Conservation (phyloP, 2,329 filamentous ascomycete species). For the Sporothrix luriei region DNA sequence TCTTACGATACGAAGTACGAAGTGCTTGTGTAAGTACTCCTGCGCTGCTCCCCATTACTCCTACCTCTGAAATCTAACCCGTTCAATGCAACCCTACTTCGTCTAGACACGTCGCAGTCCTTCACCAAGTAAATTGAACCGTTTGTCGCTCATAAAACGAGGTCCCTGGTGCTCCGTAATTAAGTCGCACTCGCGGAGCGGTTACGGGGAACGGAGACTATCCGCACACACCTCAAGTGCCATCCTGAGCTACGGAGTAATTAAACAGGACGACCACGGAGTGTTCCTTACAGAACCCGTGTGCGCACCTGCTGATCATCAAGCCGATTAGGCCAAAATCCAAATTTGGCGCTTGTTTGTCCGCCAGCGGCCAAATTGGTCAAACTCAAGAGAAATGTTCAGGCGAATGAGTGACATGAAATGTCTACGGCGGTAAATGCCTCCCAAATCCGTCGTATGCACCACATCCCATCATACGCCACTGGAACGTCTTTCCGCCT, state of each 20-base stretch:
- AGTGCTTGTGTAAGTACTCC: not conserved
- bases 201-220: not conserved
- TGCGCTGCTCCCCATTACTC: not conserved
- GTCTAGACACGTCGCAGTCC: not conserved
- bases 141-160: not conserved
- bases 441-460: not conserved
- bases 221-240: not conserved
- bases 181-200: too few relatives aligned
- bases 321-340: not conserved
- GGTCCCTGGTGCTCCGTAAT: not conserved
- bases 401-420: not conserved
- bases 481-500: not conserved
- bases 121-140: not conserved
- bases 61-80: slow-evolving; percentile 5
- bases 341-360: not conserved
- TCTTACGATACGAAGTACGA: too few relatives aligned
- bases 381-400: not conserved
- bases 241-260: too few relatives aligned
- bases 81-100: slow-evolving; percentile 9
- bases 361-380: not conserved
- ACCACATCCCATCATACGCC: not conserved
- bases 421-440: not conserved
- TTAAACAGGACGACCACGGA: not conserved
- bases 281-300: not conserved
- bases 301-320: slow-evolving; percentile 17